Base-by-base conservation (phyloP, 1,284 basidiomycete species). In the Vanrija sp. region DNA sequence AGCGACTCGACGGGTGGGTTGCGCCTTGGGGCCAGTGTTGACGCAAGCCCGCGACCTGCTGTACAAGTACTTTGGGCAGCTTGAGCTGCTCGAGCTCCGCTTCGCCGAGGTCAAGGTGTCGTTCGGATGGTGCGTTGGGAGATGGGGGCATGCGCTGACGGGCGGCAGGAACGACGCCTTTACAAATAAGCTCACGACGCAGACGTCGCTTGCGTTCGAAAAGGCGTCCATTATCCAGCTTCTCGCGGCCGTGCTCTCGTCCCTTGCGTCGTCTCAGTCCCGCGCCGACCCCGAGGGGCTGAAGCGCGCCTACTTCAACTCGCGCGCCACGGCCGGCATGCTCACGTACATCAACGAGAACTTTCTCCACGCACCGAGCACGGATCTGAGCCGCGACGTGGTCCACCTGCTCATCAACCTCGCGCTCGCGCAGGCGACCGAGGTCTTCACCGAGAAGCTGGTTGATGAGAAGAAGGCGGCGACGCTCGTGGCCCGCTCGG, bases 1-100 rank as follows among this genome's bases (percentile, higher is more conserved):
- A 96, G 91, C 68, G 93, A 97, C 71, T 80, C 84, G 47, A 96
- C 91, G 16, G 89, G 89, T 90, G 57, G 57, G 82, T 73, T 7
- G 10, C n/a, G 6, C 18, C 8, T 0, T 23, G 9, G 3, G 10
- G 8, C 7, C 20, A 15, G 37, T 20, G 45, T 43, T 52, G 44
- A 53, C 47, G 9, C n/a, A 45, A 84, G 93, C 86, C 19, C 83
- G 95, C 42, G 96, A 98, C 77, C 80, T 98, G 22, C 81, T 99
- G 45, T 98, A 95, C 85, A 98, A 96, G 76, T 99, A 98, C 81
- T 99, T 98, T 78, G 95, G 96, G 41, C 95, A 98, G 76, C 86
- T 99, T 36, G 96, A 99, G 71, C 84, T 98, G 25, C 85, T 98
- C 37, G 96, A 99, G 71, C 82, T 98, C 47, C 85, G 96, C 25